Evolutionary conservation across 164 flowering plant genomes (phyloP), one percentile per base, ranked within the genome.

Genomic region (Houttuynia cordata): DNA sequence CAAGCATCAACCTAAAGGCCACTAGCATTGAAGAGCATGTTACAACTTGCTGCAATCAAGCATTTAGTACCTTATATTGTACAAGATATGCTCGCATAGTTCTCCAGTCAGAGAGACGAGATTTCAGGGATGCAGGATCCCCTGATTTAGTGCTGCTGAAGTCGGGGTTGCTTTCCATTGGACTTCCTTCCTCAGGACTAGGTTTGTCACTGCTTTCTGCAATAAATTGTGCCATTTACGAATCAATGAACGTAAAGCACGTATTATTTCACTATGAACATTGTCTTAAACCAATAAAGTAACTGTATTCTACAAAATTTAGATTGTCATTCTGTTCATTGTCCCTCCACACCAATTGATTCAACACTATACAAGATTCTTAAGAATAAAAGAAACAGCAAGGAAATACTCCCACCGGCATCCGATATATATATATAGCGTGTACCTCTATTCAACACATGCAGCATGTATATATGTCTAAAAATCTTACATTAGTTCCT

Each of bases 71-170:
- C 68, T 85, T 84, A 50, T n/a, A 62, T 78, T 37, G 67, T 61
- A 71, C 80, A 30, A 87, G 81, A 59, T 69, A 62, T 49, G 98
- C 96, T 67, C 98, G 78, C 71, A 85, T 79, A 68, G 81, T 88
- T 80, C 98, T 80, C 97, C 97, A 87, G 68, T 87, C 92, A 58
- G 67, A 59, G 53, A 74, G 77, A 45, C 74, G 73, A 14, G 82
- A 64, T 60, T 80, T 74, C 37, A 71, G 73, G 15, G 80, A 69
- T 49, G 76, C 62, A 56, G 64, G 63, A 20, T 85, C 81, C 63
- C 74, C 69, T 17, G 76, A 70, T 69, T 74, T 79, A 56, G 72
- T 75, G 68, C 70, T 75, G 51, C 78, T 78, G 47, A 75, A 65
- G 60, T 83, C 62, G 61, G 64, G 70, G 56, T 69, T 70, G 19